Base-by-base conservation (phyloP, 805 yeast genomes). In the Zygosaccharomyces bailii region DNA sequence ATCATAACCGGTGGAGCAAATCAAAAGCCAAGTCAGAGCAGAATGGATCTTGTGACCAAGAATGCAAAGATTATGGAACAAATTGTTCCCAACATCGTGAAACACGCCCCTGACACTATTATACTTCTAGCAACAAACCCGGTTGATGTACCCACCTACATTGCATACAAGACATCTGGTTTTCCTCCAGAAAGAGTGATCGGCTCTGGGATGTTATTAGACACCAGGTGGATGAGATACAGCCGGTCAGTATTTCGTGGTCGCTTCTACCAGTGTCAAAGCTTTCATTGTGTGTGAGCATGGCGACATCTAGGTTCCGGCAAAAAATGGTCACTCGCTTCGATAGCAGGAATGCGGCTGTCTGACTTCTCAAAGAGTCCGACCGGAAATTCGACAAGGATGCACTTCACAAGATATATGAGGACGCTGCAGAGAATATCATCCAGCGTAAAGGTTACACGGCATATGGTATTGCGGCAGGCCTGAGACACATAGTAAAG, bases 91-190 rank as follows among this genome's bases (percentile, higher is more conserved):
- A 42, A 46, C 18, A 40, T 46, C 17, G 50, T 47, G 34, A 38
- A 39, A 29, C 16, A 35, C 33, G 47, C 48, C 5, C 50, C 50
- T 17, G 42, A 46, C 31, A 30, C 50, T 5, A 46, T 46, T 24
- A 13, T 46, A 18, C 37, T 46, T 30, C 36, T 46, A 14, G 50
- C 50, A 10, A 46, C 50, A 10, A 46, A 46, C 30, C 50, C 50
- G 17, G 50, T 46, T 10, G 50, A 46, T 18, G 50, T 46, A 11
- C 27, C 43, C 20, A 46, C 50, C 2, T 31, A 37, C 18, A 21
- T 43, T 11, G 42, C 44, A 10, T 44, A 43, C 41, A 43, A 43
- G 34, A 39, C 41, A 10, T 46, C 50, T 4, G 47, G 50, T 1
- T 43, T 46, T 35, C 50, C 50, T n/a, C 33, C 39, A 3, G 29